Percentiles rank a stretch among this genome's conserved stretches.
These are phyloP conservation scores for Pythium apleroticum DNA, from an alignment of 352 stramenopile species.

Conservation along the genomic window DNA sequence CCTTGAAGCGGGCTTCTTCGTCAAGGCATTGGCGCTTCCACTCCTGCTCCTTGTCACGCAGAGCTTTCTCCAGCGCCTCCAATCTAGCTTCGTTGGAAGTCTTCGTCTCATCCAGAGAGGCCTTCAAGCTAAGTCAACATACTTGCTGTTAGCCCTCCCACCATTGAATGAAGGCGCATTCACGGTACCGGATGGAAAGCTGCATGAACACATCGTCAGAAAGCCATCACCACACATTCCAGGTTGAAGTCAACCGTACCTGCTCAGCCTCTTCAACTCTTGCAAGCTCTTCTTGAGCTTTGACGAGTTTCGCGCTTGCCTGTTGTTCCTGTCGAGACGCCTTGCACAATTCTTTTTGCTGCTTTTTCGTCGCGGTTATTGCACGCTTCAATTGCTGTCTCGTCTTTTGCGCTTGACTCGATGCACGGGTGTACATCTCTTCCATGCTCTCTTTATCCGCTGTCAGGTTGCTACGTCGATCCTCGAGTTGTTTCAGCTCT, in stretches of 20 bases:
- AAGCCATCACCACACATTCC: not conserved
- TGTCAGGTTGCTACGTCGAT: not conserved
- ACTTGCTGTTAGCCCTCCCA: not conserved
- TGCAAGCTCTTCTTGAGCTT: not conserved
- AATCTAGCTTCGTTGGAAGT: not conserved
- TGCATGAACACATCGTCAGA: not conserved
- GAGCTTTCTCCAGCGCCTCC: not conserved
- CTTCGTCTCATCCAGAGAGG: constrained; percentile 3
- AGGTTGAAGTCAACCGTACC: constrained; percentile 3
- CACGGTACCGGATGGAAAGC: not conserved
- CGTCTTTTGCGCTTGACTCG: constrained; percentile 2
- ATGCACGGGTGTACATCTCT: not conserved
- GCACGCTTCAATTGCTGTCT: constrained; percentile 1
- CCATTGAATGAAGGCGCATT: not conserved
- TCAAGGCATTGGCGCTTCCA: constrained; percentile 25
- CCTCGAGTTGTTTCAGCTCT: not conserved
- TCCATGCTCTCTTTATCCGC: not conserved
- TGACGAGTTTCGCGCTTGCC: not conserved
- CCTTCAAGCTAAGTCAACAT: not conserved
- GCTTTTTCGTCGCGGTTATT: constrained; percentile 13
- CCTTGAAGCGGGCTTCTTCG: constrained; percentile 21
- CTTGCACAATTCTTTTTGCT: constrained; percentile 18
- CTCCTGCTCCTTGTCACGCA: constrained; percentile 14
- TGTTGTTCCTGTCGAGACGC: not conserved
- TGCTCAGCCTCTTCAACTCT: constrained; percentile 13